These are phyloP conservation scores for Colletotrichum sp. DNA, from an alignment of 2,329 filamentous ascomycete genomes.

Conservation along the genomic window DNA sequence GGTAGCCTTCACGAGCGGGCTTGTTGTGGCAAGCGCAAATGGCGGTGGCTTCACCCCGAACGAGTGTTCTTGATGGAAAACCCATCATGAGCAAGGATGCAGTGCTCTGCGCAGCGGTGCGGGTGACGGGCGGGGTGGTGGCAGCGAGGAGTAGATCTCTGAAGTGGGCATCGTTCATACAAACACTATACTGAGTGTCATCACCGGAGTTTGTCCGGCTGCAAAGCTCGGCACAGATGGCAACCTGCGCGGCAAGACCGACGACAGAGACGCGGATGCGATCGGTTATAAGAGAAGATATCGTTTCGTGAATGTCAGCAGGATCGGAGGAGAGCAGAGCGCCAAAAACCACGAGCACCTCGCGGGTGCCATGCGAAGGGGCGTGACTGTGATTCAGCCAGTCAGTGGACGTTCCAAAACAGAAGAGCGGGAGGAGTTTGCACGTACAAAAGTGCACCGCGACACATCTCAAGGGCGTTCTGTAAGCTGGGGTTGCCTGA, in stretches of 20 bases:
- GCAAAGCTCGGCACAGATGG: constrained; percentile 90
- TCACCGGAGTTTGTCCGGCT: constrained; percentile 86
- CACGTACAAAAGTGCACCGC: constrained; percentile 82
- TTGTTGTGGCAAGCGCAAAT: constrained; percentile 92
- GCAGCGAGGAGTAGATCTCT: constrained; percentile 86
- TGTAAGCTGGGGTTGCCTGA: constrained; percentile 83
- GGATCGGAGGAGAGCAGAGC: constrained; percentile 91
- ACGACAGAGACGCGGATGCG: constrained; percentile 88
- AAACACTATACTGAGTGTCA: constrained; percentile 78
- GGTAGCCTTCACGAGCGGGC: constrained; percentile 83
- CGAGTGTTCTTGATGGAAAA: constrained; percentile 86
- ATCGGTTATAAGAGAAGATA: constrained; percentile 78
- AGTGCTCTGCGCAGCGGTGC: constrained; percentile 63
- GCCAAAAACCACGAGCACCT: constrained; percentile 91
- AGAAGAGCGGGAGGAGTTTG: background rate
- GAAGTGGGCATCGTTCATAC: constrained; percentile 78
- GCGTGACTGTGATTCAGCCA: constrained; percentile 66
- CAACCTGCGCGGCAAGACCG: constrained; percentile 88
- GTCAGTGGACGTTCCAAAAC: constrained; percentile 14
- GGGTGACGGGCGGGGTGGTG: constrained; percentile 87
- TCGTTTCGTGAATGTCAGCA: constrained; percentile 92
- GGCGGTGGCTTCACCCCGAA: constrained; percentile 67
- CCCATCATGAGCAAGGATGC: constrained; percentile 93
- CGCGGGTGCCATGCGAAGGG: constrained; percentile 89
- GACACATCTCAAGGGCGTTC: constrained; percentile 94